Conservation (phyloP, 306 rosid genomes). For the Potentilla sterilis region DNA sequence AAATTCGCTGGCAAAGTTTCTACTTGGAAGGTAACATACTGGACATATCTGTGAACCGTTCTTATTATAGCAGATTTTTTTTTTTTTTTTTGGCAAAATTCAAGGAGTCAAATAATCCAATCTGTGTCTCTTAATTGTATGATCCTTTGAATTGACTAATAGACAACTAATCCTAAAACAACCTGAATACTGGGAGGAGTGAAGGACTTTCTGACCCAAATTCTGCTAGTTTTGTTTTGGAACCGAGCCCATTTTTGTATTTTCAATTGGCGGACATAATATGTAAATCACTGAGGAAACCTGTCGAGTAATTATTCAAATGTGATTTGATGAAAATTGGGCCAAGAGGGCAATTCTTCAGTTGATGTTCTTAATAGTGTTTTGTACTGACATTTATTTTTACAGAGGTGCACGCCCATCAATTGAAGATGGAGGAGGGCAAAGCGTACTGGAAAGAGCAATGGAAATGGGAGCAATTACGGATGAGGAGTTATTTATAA, state of each 20-base stretch:
- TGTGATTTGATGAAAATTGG: not conserved
- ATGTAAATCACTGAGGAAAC: not conserved
- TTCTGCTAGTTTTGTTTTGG: not conserved
- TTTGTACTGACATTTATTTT: conserved; percentile 20
- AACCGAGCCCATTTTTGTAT: not conserved
- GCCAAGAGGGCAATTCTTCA: not conserved
- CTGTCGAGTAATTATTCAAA: not conserved
- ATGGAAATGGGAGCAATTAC: conserved; percentile 98
- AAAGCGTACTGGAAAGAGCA: conserved; percentile 80
- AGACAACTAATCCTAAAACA: not conserved
- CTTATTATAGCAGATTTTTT: not conserved
- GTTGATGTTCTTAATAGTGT: not conserved
- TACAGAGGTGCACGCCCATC: conserved; percentile 81
- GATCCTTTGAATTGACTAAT: not conserved
- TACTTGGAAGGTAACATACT: conserved; percentile 76
- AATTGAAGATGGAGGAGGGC: conserved; percentile 77
- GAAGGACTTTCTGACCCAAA: too few species aligned
- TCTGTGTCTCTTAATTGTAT: not conserved
- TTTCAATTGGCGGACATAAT: not conserved
- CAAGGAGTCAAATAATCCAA: not conserved
- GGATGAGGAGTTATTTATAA: conserved; percentile 78
- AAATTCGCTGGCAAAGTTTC: conserved; percentile 70
- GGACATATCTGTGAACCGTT: conserved; percentile 5
- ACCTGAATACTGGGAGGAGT: not conserved
- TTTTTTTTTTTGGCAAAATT: not conserved